Conservation (phyloP, 192 early-diverging fungal genomes). For the Coemansia sp. region DNA sequence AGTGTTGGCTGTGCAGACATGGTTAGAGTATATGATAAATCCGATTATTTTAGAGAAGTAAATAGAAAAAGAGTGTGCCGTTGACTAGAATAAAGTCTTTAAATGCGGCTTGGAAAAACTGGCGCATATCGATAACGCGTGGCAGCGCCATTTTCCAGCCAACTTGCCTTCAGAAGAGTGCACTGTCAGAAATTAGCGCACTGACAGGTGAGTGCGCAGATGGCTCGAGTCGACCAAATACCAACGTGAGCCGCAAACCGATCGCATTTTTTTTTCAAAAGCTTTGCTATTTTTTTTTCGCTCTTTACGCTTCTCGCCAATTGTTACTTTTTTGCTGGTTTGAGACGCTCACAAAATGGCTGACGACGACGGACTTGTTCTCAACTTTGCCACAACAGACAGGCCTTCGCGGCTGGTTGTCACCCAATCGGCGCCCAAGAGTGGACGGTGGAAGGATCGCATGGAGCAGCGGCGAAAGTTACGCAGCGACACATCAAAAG, state of each 20-base stretch:
- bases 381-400: conserved; percentile 59
- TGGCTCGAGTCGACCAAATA: not conserved
- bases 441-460: conserved; percentile 55
- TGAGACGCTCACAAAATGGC: conserved; percentile 1
- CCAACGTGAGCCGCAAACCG: not conserved
- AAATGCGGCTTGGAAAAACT: too few relatives aligned
- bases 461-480: conserved; percentile 30
- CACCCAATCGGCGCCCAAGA: conserved; percentile 27
- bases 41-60: not conserved
- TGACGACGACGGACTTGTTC: conserved; percentile 65
- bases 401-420: conserved; percentile 15
- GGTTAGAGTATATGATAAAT: conserved; percentile 9
- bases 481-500: conserved; percentile 34
- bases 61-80: not conserved
- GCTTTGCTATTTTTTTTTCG: conserved; percentile 8
- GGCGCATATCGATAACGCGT: not conserved
- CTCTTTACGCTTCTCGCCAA: not conserved
- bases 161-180: not conserved
- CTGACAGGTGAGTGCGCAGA: not conserved
- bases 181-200: not conserved
- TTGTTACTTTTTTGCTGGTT: not conserved
- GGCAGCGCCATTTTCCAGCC: conserved; percentile 1
- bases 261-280: conserved; percentile 2
- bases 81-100: not conserved
- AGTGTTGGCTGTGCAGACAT: conserved; percentile 49